Evolutionary conservation across 2,329 filamentous ascomycete genomes (phyloP), one percentile per base, ranked within the genome.

Genomic region (Pyricularia pennisetigena): DNA sequence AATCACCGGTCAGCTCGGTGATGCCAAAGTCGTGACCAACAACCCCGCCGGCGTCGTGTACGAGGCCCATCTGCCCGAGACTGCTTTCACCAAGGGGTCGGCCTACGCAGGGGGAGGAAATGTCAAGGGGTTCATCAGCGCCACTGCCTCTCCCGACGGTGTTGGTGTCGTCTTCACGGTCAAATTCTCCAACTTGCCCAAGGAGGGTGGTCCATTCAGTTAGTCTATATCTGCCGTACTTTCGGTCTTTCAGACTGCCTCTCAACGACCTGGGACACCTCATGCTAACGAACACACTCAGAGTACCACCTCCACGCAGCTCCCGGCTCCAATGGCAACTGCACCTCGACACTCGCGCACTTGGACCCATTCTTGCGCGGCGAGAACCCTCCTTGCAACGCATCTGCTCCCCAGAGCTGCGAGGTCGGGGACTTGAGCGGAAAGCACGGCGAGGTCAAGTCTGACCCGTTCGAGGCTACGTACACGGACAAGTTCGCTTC

Each of bases 361-460:
- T 83, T 93, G 14, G 90, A 94, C 74, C 91, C 91, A 23, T 91
- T 83, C 76, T 75, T 82, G 66, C 88, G 89, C 66, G 87, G 86
- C 71, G 86, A 92, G 74, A 78, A 77, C 1, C 81, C 87, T 4
- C 73, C 83, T 5, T 94, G 91, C 78, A 82, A 92, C 74, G 54
- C 78, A 12, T 72, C 75, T 10, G 74, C 79, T 7, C 88, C 88
- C 8, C 78, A 85, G 70, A 88, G 86, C 10, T 95, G 91, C 80
- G 87, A 94, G 78, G 86, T 91, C 12, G 91, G 92, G 71, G 91
- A 94, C 76, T 81, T 93, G 68, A 85, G 86, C 72, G 91, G 91
- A 75, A 94, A 94, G 80, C 81, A 90, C 73, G 90, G 90, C 70
- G 82, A 82, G 70, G 84, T 91, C 73, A 81, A 77, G 29, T 76